Conservation (phyloP, 2,329 filamentous ascomycete genomes). For the Colletotrichum echinochloae region DNA sequence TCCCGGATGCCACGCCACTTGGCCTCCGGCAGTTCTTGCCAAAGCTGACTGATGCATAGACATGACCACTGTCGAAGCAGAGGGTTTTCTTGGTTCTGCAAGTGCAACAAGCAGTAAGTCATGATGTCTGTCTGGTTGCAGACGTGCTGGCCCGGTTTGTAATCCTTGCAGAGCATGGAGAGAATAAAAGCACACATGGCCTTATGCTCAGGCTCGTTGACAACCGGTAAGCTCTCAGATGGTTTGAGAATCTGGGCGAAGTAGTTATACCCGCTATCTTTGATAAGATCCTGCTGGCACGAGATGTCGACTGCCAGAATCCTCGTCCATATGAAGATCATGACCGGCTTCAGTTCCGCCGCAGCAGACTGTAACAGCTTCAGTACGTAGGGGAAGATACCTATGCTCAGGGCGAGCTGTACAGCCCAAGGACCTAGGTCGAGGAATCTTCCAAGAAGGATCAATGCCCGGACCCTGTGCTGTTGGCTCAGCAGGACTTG, state of each 20-base stretch:
- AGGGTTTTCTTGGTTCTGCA: slow-evolving; percentile 88
- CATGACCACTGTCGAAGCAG: slow-evolving; percentile 95
- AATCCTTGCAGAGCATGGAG: slow-evolving; percentile 95
- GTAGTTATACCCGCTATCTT: slow-evolving; percentile 97
- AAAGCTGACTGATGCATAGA: slow-evolving; percentile 93
- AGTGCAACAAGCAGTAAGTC: slow-evolving; percentile 84
- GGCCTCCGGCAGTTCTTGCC: slow-evolving; percentile 89
- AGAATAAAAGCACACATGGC: slow-evolving; percentile 99
- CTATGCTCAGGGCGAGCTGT: slow-evolving; percentile 96
- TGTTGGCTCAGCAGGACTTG: slow-evolving; percentile 97
- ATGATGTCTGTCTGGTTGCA: slow-evolving; percentile 93
- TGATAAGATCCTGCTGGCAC: slow-evolving; percentile 92
- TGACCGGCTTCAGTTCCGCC: slow-evolving; percentile 93
- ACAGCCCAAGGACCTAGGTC: slow-evolving; percentile 98
- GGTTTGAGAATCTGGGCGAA: slow-evolving; percentile 94
- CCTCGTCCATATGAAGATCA: slow-evolving; percentile 99
- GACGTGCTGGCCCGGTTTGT: slow-evolving; percentile 90
- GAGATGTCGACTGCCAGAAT: slow-evolving; percentile 95
- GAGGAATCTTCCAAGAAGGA: slow-evolving; percentile 91
- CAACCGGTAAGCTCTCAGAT: slow-evolving; percentile 82
- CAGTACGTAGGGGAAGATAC: slow-evolving; percentile 98
- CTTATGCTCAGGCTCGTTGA: slow-evolving; percentile 89
- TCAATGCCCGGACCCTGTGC: slow-evolving; percentile 89
- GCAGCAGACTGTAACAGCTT: slow-evolving; percentile 96
- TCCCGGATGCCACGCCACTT: slow-evolving; percentile 97